Conservation (phyloP, 441 rosid genomes). For the Pelargonium citronellum region DNA sequence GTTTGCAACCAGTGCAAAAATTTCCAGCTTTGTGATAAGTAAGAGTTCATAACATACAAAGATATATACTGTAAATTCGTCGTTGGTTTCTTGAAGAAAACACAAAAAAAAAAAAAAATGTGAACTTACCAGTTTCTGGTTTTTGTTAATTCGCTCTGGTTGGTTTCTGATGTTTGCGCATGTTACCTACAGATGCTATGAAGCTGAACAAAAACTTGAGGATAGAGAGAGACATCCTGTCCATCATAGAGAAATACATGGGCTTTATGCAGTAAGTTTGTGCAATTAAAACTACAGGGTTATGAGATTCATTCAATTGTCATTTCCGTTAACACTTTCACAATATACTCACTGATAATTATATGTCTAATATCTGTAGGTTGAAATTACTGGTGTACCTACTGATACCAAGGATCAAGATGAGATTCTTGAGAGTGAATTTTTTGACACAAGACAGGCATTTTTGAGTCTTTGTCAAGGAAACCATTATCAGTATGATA, state of each 20-base stretch:
- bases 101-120: background rate
- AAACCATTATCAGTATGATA: slow-evolving; percentile 97
- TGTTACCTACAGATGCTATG: slow-evolving; percentile 61
- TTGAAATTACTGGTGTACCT: slow-evolving; percentile 66
- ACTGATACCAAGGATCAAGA: slow-evolving; percentile 86
- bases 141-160: background rate
- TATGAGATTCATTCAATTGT: background rate
- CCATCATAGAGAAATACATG: slow-evolving; percentile 76
- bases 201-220: slow-evolving; percentile 79
- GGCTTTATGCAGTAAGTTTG: slow-evolving; percentile 59
- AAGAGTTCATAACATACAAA: slow-evolving; percentile 27
- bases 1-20: slow-evolving; percentile 87
- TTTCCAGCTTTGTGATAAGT: slow-evolving; percentile 95
- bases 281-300: background rate
- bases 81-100: background rate
- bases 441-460: slow-evolving; percentile 98
- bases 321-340: background rate
- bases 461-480: slow-evolving; percentile 99
- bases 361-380: slow-evolving; percentile 39
- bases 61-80: background rate
- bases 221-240: slow-evolving; percentile 91
- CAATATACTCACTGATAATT: slow-evolving; percentile 15
- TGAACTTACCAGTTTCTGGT: background rate
- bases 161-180: slow-evolving; percentile 21
- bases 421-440: slow-evolving; percentile 97